phyloP scores from a whole-genome alignment of 2,329 filamentous ascomycete genomes.

The Colletotrichum paranaense region DNA sequence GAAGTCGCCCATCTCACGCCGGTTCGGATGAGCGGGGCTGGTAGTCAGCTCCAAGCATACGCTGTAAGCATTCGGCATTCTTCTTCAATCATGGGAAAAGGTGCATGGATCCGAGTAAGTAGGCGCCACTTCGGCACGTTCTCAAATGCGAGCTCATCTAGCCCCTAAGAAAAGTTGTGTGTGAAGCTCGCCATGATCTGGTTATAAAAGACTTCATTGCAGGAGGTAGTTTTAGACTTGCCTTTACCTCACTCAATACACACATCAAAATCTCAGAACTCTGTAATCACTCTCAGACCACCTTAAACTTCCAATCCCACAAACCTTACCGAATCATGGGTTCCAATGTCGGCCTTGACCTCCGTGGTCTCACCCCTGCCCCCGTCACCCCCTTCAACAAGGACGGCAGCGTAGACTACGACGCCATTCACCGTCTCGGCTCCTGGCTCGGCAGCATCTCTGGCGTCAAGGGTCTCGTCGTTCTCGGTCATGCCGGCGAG shows the following conservation, averaged over 20 bases:
- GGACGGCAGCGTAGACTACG: conserved; percentile 60
- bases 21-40: not conserved
- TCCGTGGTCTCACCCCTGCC: conserved; percentile 61
- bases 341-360: conserved; percentile 48
- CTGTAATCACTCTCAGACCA: not conserved
- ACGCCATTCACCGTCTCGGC: conserved; percentile 63
- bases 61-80: not conserved
- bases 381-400: conserved; percentile 63
- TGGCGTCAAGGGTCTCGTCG: conserved; percentile 63
- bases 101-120: not conserved
- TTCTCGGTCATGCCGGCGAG: conserved; percentile 65
- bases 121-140: conserved; percentile 22
- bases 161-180: not conserved
- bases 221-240: not conserved
- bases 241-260: not conserved
- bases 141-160: conserved; percentile 5
- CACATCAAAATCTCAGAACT: not conserved
- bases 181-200: not conserved
- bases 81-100: not conserved
- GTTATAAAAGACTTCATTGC: conserved; percentile 18
- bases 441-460: conserved; percentile 63
- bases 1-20: not conserved
- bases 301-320: not conserved
- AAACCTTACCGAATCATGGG: conserved; percentile 38
- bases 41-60: not conserved